phyloP scores from a whole-genome alignment of 768 basidiomycete species.

The Pleurotus citrinopileatus region DNA sequence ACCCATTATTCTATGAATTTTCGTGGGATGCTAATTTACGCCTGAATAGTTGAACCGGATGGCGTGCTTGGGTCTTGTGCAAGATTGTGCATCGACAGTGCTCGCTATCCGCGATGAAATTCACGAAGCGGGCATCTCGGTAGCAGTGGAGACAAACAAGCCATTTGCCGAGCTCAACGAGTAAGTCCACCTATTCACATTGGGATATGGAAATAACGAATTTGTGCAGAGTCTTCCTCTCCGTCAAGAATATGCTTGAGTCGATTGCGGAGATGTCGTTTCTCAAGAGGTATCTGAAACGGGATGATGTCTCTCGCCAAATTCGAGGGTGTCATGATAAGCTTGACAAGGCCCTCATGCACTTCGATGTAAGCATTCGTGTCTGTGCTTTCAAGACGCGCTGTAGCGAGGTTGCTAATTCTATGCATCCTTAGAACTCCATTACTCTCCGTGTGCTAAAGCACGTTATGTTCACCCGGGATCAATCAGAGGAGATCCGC shows the following conservation, averaged over 20 bases:
- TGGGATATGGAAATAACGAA: neutral
- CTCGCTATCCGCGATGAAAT: constrained; percentile 64
- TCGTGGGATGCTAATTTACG: neutral
- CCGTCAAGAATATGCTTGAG: neutral
- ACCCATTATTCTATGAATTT: no score
- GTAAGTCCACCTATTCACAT: constrained; percentile 27
- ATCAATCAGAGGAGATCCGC: constrained; percentile 19
- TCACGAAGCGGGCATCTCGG: constrained; percentile 49
- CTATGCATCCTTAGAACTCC: constrained; percentile 28
- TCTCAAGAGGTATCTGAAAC: constrained; percentile 60
- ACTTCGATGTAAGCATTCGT: constrained; percentile 42
- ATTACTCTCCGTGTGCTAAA: constrained; percentile 55
- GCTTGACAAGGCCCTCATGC: constrained; percentile 48
- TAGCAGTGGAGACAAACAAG: constrained; percentile 43
- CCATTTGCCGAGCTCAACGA: constrained; percentile 52
- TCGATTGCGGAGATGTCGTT: constrained; percentile 45
- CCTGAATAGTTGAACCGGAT: constrained; percentile 59
- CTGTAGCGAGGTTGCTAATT: constrained; percentile 3
- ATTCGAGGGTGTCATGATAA: constrained; percentile 50
- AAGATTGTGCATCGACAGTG: constrained; percentile 69
- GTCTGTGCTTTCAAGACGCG: constrained; percentile 14
- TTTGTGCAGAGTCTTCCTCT: neutral
- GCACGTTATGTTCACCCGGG: constrained; percentile 41
- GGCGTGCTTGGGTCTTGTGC: constrained; percentile 66
- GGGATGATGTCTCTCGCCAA: constrained; percentile 52